phyloP scores from a whole-genome alignment of 306 rosid genomes.

The Prunus salicina region DNA sequence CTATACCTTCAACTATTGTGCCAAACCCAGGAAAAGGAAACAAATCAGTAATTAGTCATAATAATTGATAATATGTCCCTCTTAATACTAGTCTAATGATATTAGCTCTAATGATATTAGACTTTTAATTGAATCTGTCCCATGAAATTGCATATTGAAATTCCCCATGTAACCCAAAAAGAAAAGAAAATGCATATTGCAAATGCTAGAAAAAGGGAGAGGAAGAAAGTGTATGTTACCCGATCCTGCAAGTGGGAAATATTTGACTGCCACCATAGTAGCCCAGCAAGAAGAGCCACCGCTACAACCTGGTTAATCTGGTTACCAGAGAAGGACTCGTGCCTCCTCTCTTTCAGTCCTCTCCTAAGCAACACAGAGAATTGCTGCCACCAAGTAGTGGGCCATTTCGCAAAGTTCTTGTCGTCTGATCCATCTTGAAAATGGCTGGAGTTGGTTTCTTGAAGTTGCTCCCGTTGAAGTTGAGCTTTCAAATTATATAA shows the following conservation, averaged over 20 bases:
- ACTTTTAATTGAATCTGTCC: too few relatives aligned
- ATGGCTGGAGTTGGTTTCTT: background rate
- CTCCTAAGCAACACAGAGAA: slow-evolving; percentile 53
- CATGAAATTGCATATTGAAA: too few relatives aligned
- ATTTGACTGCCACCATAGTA: slow-evolving; percentile 62
- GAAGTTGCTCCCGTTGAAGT: slow-evolving; percentile 5
- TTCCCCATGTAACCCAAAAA: too few relatives aligned
- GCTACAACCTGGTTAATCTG: slow-evolving; percentile 45
- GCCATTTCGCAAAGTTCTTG: slow-evolving; percentile 42
- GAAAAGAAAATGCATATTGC: too few relatives aligned
- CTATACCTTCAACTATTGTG: too few relatives aligned
- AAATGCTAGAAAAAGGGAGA: too few relatives aligned
- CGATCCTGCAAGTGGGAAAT: slow-evolving; percentile 57
- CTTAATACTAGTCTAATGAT: too few relatives aligned
- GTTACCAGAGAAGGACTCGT: slow-evolving; percentile 51
- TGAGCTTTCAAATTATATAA: slow-evolving; percentile 28
- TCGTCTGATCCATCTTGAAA: slow-evolving; percentile 22
- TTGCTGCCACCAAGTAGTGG: slow-evolving; percentile 67
- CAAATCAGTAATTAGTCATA: too few relatives aligned
- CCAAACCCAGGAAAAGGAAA: too few relatives aligned
- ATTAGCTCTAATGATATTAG: too few relatives aligned
- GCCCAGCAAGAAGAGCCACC: slow-evolving; percentile 52
- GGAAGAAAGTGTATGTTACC: slow-evolving; percentile 22
- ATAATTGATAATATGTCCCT: too few relatives aligned
- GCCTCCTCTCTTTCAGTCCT: slow-evolving; percentile 63